Percentiles rank a stretch among this genome's conserved stretches.
Conservation (phyloP, 148 eudicot genomes). For the Amaranthus cruentus region DNA sequence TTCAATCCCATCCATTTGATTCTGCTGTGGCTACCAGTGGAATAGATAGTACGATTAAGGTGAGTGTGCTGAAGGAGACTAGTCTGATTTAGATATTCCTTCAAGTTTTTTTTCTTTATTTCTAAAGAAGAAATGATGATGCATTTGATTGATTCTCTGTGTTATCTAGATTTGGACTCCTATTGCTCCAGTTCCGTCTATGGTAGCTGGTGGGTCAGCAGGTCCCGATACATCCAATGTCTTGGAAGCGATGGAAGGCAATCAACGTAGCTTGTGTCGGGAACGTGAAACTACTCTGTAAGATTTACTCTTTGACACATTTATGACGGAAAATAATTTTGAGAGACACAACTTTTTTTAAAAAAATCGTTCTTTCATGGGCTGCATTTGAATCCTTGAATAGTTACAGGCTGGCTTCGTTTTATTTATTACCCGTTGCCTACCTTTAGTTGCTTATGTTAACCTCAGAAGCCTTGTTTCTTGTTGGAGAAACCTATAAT, state of each 20-base stretch:
- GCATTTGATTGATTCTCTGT: conserved; percentile 7
- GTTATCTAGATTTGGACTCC: conserved; percentile 82
- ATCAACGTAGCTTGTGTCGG: conserved; percentile 65
- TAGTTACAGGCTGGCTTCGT: too few relatives aligned
- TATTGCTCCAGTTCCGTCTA: conserved; percentile 57
- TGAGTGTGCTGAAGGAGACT: conserved; percentile 21
- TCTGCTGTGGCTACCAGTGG: conserved; percentile 93
- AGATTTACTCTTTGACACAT: conserved; percentile 22
- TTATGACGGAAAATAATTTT: background rate
- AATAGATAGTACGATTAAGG: conserved; percentile 91
- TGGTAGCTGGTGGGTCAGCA: conserved; percentile 60
- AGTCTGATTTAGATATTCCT: background rate
- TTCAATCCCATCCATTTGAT: conserved; percentile 94
- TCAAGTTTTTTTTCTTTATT: background rate
- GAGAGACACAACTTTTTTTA: background rate
- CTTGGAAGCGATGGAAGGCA: conserved; percentile 76
- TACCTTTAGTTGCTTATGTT: background rate
- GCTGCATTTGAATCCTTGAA: too few relatives aligned
- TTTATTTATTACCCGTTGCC: background rate
- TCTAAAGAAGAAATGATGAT: background rate
- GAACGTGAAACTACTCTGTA: conserved; percentile 77
- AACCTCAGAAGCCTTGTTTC: background rate
- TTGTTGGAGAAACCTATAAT: too few relatives aligned
- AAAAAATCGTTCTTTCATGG: background rate
- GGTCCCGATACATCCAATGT: conserved; percentile 61